Percentiles rank a stretch among this genome's conserved stretches.
Conservation (phyloP, 73 alveolate species). For the Tetrahymena thermophila region DNA sequence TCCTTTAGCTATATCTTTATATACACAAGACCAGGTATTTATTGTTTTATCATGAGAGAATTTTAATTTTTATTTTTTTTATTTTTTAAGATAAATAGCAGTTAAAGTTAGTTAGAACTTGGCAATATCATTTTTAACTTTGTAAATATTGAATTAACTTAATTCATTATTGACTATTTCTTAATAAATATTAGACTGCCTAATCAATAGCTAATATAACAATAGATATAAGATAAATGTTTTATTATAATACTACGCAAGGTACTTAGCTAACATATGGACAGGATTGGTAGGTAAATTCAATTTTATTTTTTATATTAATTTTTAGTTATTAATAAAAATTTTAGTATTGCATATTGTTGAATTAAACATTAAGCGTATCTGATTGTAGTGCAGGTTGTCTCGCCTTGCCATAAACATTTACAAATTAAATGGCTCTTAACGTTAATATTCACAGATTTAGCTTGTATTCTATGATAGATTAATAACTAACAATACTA, state of each 20-base stretch:
- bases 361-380: neutral
- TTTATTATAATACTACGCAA: neutral
- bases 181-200: neutral
- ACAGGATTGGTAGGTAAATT: neutral
- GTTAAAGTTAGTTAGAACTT: neutral
- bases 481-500: neutral
- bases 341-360: neutral
- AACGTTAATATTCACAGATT: neutral
- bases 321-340: neutral
- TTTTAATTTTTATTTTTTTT: too few relatives aligned
- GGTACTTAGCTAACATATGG: neutral
- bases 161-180: too few relatives aligned
- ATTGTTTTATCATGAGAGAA: neutral
- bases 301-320: neutral
- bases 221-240: neutral
- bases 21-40: neutral
- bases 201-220: neutral
- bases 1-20: neutral
- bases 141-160: neutral
- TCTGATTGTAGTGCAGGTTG: neutral
- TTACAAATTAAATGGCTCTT: neutral
- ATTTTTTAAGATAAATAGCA: neutral
- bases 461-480: neutral
- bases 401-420: neutral
- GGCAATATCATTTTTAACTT: neutral